Base-by-base conservation (phyloP, 2,329 filamentous ascomycete species). In the Sarocladiaceae sp. region DNA sequence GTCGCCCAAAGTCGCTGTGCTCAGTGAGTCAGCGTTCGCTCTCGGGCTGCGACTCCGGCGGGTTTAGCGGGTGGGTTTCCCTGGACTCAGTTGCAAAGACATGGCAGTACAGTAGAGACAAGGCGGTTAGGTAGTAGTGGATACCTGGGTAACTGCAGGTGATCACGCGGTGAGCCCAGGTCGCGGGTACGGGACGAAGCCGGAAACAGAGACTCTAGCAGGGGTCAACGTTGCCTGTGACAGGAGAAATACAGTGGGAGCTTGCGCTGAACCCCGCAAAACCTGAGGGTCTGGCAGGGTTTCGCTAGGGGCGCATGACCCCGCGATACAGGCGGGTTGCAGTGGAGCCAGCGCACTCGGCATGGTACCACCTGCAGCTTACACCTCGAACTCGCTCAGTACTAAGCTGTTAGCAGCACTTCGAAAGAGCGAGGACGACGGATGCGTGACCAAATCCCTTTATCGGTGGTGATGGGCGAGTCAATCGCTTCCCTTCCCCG, bases 241-340 rank as follows among this genome's bases (percentile, higher is more conserved):
- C n/a, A n/a, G n/a, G n/a, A n/a, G n/a, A n/a, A n/a, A n/a, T n/a
- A n/a, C n/a, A n/a, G n/a, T n/a, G n/a, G n/a, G n/a, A n/a, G n/a
- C n/a, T n/a, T 26, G 43, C 37, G 34, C 41, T 45, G 31, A 50
- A 53, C 56, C 56, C 55, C 56, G 55, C 55, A 58, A 41, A 41
- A 29, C 9, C 37, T n/a, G n/a, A n/a, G n/a, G n/a, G n/a, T n/a
- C n/a, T n/a, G n/a, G n/a, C 37, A 41, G 37, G 37, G 37, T 5
- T 46, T 32, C 26, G 32, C 27, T 34, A 45, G 49, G 47, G 41
- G 47, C 48, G 53, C 51, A 57, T 54, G 54, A 56, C 55, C 53
- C 56, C 55, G 53, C 55, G 49, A 47, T 41, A 52, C 31, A 33
- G 35, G 42, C 45, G 47, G 47, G 45, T 49, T 49, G 47, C 45